Base-by-base conservation (phyloP, 1,284 basidiomycete species). In the Wallemia ichthyophaga region DNA sequence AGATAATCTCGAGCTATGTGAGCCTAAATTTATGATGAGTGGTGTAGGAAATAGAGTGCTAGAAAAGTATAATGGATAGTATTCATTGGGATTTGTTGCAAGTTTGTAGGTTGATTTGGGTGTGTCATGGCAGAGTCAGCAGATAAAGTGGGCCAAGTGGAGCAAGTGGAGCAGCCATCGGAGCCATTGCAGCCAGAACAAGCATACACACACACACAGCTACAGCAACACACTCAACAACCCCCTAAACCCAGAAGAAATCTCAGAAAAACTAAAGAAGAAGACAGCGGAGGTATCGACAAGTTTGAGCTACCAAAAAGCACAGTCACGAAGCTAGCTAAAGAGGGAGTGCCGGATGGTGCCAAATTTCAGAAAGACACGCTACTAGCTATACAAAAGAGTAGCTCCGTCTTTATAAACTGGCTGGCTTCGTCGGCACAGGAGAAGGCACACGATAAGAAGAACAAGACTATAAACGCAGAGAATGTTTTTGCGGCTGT, bases 1-100 rank as follows among this genome's bases (percentile, higher is more conserved):
- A 62, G 92, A 96, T 69, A 95, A 95, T 70, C 77, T 99, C 25
- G 83, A 88, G 64, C 81, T 98, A 66, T 79, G 85, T 0, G 83
- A 87, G 64, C 87, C 91, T 68, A 71, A 72, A 31, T 92, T 85
- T 85, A 76, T 78, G 23, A 84, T 82, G 11, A 75, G 80, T 33
- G 83, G 82, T 59, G 75, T 91, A 33, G 88, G 92, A 68, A 74
- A 75, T 60, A 74, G 83, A 63, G 76, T 92, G 54, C 74, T 91
- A 56, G 72, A 73, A 64, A 80, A 79, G 69, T 89, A 85, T 68
- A 80, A 80, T 58, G 81, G 75, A 67, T 55, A 53, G 57, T 21
- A 17, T 15, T 5, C 7, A 7, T 31, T 31, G 7, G 7, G 28
- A 31, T 17, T 31, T n/a, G n/a, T n/a, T n/a, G n/a, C n/a, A n/a